A percentile compares a stretch with the other conserved stretches of the same genome.
Conservation (phyloP, 768 basidiomycete species). For the Lactarius trivialis region DNA sequence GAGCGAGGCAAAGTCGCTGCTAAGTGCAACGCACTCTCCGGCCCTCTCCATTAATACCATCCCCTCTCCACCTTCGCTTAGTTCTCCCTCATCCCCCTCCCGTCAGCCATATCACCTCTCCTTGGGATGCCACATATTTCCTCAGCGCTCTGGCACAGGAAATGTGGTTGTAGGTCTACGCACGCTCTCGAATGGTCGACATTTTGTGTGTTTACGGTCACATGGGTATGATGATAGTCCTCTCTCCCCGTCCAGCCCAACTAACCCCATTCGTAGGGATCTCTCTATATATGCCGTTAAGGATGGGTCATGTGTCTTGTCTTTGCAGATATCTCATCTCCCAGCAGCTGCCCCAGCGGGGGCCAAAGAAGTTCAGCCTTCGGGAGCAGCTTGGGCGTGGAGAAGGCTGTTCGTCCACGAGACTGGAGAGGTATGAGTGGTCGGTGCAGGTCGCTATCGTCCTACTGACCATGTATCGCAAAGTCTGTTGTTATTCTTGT, state of each 20-base stretch:
- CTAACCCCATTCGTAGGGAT: conserved; percentile 33
- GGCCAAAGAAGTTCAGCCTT: conserved; percentile 29
- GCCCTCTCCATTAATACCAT: conserved; percentile 3
- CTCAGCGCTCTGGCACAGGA: conserved; percentile 36
- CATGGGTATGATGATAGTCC: conserved; percentile 47
- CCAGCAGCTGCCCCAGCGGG: conserved; percentile 28
- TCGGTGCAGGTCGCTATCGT: not conserved
- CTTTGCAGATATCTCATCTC: conserved; percentile 29
- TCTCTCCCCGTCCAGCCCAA: conserved; percentile 9
- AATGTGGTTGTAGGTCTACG: conserved; percentile 43
- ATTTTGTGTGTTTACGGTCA: conserved; percentile 52
- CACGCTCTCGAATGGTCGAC: conserved; percentile 36
- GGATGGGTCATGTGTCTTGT: conserved; percentile 43
- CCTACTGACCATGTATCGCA: not conserved
- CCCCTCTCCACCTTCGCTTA: conserved; percentile 10
- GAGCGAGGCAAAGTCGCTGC: conserved; percentile 36
- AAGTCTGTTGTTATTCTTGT: conserved; percentile 17
- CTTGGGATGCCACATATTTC: conserved; percentile 38
- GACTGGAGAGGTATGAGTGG: conserved; percentile 27
- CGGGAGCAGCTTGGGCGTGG: conserved; percentile 32
- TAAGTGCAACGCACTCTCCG: conserved; percentile 37
- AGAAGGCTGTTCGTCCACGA: conserved; percentile 28
- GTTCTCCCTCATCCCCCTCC: conserved; percentile 18
- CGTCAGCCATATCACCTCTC: conserved; percentile 13
- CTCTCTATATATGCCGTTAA: conserved; percentile 45